Conservation (phyloP, 2,329 filamentous ascomycete species). For the Leptographium flavum region DNA sequence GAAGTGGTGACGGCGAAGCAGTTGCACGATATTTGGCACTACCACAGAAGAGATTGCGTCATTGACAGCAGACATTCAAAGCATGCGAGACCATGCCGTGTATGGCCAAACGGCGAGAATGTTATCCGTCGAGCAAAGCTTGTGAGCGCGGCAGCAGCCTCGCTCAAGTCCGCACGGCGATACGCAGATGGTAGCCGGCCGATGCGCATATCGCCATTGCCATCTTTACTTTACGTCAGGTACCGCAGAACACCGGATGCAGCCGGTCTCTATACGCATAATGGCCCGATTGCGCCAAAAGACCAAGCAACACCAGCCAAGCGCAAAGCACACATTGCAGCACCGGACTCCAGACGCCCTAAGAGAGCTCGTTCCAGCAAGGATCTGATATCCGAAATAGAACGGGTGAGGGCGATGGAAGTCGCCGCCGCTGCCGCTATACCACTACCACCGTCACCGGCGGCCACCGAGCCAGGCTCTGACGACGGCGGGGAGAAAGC, state of each 20-base stretch:
- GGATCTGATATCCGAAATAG: background rate
- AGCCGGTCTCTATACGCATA: background rate
- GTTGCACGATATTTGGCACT: slow-evolving; percentile 5
- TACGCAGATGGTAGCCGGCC: background rate
- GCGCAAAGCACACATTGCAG: slow-evolving; percentile 2
- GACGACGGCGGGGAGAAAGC: slow-evolving; percentile 2
- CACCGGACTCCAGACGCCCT: background rate
- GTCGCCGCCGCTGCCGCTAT: slow-evolving; percentile 2
- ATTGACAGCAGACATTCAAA: background rate
- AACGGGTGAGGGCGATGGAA: background rate
- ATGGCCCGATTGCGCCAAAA: background rate
- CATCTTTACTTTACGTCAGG: slow-evolving; percentile 3
- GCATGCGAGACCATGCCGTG: background rate
- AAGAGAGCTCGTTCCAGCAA: slow-evolving; percentile 7
- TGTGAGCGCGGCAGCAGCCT: slow-evolving; percentile 6
- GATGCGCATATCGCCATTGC: slow-evolving; percentile 5
- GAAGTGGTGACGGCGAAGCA: slow-evolving; percentile 7
- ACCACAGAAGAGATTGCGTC: background rate
- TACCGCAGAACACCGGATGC: background rate
- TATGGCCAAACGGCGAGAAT: slow-evolving; percentile 1
- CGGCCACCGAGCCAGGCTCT: slow-evolving; percentile 6
- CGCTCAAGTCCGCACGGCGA: slow-evolving; percentile 6
- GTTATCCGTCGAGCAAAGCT: slow-evolving; percentile 4
- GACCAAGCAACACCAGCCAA: slow-evolving; percentile 6
- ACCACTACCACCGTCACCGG: slow-evolving; percentile 9